phyloP scores from a whole-genome alignment of 2,329 filamentous ascomycete genomes.

The Calonectria naviculata region DNA sequence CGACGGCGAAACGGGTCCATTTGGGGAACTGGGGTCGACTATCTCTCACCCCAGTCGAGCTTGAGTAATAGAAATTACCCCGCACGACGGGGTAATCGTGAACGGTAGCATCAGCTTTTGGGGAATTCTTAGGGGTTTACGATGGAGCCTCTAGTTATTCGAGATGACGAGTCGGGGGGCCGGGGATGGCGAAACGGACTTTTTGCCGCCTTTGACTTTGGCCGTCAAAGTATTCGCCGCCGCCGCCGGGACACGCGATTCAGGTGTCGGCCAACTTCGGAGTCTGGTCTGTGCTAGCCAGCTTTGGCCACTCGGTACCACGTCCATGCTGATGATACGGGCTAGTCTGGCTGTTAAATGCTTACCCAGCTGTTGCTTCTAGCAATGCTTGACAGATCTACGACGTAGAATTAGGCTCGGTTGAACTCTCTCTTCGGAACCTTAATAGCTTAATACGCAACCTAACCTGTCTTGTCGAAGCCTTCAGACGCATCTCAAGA shows the following conservation, averaged over 20 bases:
- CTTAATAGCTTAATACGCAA: background rate
- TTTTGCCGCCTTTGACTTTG: slow-evolving; percentile 6
- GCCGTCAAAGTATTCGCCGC: background rate
- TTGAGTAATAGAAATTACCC: slow-evolving; percentile 42
- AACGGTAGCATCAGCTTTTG: background rate
- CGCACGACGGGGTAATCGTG: slow-evolving; percentile 26
- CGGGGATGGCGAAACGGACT: background rate
- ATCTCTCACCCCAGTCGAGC: slow-evolving; percentile 17
- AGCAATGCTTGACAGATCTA: background rate
- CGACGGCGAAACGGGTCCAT: background rate
- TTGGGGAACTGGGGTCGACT: slow-evolving; percentile 18
- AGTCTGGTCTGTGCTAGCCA: background rate
- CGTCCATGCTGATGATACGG: background rate
- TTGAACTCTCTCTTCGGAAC: background rate
- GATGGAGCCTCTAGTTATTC: background rate
- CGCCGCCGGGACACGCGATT: slow-evolving; percentile 9
- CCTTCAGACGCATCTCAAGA: background rate
- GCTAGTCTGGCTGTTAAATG: too few relatives aligned
- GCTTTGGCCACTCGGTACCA: background rate
- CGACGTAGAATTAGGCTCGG: background rate
- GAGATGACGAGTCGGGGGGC: background rate
- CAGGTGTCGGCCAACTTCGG: slow-evolving; percentile 6
- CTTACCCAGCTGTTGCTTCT: background rate
- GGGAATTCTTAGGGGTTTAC: background rate
- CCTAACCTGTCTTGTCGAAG: background rate